Base-by-base conservation (phyloP, 1,284 basidiomycete species). In the Cutaneotrichosporon sp. region DNA sequence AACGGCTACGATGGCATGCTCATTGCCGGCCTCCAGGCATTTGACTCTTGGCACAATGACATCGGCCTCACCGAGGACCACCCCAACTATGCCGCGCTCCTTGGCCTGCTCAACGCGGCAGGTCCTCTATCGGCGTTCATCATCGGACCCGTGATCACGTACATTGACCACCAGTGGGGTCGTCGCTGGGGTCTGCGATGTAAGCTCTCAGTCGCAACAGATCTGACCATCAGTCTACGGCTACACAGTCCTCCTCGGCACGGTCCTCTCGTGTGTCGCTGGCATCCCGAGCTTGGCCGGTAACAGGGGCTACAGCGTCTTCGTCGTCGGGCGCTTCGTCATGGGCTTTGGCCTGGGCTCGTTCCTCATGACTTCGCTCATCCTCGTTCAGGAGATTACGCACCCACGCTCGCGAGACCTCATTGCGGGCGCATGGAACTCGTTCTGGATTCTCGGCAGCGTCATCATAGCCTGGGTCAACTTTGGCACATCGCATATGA, bases 1-100 rank as follows among this genome's bases (percentile, higher is more conserved):
- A 81, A 81, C 61, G 80, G 80, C 60, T 81, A 80, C 68, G 80
- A 81, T 56, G 80, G 80, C 21, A 75, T 72, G 31, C 70, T 81
- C 40, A 79, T 81, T 66, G 68, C 77, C 14, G 77, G 80, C 60
- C 74, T 81, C 13, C 79, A 79, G 69, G 76, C 80, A 9, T 76
- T 80, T 51, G 74, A 77, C 56, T 38, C 75, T 2, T 81, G 80
- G 80, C 72, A 79, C 56, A 73, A 70, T 36, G 80, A 81, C 62
- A 73, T 81, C 61, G 66, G 66, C 16, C 63, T 67, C n/a, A 62
- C 49, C 0, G 61, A 68, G 9, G 52, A 16, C 38, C 71, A 69
- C 47, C 64, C 76, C 40, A 74, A 76, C 31, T 63, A 61, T 16
- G 67, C 70, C 13, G 71, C 70, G 0, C 62, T 69, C 38, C 72